These are phyloP conservation scores for Ploettnerulaceae sp. DNA, from an alignment of 2,329 filamentous ascomycete genomes.

Conservation along the genomic window DNA sequence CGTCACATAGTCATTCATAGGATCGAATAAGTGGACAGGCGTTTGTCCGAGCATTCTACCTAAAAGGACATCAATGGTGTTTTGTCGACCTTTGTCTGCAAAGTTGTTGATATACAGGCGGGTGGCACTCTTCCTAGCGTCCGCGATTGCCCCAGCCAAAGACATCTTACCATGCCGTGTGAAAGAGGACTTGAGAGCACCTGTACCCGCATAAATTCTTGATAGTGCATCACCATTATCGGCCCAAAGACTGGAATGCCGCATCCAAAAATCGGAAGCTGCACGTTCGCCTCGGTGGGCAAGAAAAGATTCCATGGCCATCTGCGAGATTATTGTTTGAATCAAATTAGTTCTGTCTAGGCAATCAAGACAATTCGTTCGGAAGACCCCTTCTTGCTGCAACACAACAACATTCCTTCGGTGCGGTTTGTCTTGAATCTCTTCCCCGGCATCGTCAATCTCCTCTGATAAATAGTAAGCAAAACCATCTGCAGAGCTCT, in stretches of 20 bases:
- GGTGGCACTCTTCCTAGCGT: conserved; percentile 90
- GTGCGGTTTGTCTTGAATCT: conserved; percentile 36
- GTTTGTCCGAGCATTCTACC: conserved; percentile 79
- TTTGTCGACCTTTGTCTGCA: conserved; percentile 85
- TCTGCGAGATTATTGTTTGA: conserved; percentile 90
- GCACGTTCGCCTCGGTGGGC: conserved; percentile 65
- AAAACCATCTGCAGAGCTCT: conserved; percentile 76
- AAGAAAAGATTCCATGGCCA: conserved; percentile 85
- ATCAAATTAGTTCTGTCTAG: conserved; percentile 93
- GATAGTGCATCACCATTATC: conserved; percentile 94
- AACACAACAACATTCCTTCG: conserved; percentile 60
- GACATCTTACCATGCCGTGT: conserved; percentile 96
- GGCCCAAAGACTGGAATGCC: conserved; percentile 91
- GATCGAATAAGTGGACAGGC: conserved; percentile 84
- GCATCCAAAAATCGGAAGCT: conserved; percentile 79
- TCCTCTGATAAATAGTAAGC: conserved; percentile 87
- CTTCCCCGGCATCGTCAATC: conserved; percentile 39
- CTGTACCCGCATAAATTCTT: conserved; percentile 93
- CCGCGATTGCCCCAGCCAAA: conserved; percentile 85
- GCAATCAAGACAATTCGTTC: conserved; percentile 95
- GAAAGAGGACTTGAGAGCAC: conserved; percentile 91
- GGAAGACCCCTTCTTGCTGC: conserved; percentile 92
- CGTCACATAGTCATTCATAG: conserved; percentile 86
- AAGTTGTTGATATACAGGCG: conserved; percentile 98
- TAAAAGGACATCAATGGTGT: conserved; percentile 89